Base-by-base conservation (phyloP, 495 filamentous ascomycete species). In the Penicillium fimorum region DNA sequence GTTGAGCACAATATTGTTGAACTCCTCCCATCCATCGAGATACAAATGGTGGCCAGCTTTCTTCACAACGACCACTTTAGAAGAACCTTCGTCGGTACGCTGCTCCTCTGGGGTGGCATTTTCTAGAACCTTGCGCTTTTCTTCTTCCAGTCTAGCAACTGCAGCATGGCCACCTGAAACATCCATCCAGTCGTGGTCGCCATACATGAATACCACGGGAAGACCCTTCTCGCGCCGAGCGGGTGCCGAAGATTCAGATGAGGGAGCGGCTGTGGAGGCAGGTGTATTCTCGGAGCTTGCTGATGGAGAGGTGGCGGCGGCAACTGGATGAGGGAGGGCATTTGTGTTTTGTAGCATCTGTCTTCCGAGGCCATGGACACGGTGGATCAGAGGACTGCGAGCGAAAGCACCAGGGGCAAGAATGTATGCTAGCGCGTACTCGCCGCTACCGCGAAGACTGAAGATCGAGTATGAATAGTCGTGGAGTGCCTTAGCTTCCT, bases 131-230 rank as follows among this genome's bases (percentile, higher is more conserved):
- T 80, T 78, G 20, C 71, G 73, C 56, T 81, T 82, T 57, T 87
- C 84, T 57, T 89, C 82, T 57, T 87, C 84, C 13, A 97, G 78
- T 74, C 90, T 94, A 72, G 90, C 80, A 63, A 87, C 82, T 0
- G 92, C 85, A 0, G 89, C 91, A 57, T 82, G 86, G 1, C 94
- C 94, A 15, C 93, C 95, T 0, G 82, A 82, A 12, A 93, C 84
- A 62, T 97, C 95, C 94, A 98, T 97, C 94, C 94, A 98, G 76
- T 98, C 94, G 63, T 92, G 84, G 63, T 96, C 91, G 53, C 94
- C 94, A 64, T 98, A 98, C 87, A 97, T 89, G 63, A 97, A 82
- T 11, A 97, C 82, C 30, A 96, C 78, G 0, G 94, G 94, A 50
- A 91, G 76, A 4, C 92, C 93, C 3, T 80, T 87, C 64, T 96